Base-by-base conservation (phyloP, 169 alveolate genomes). In the Babesia divergens region DNA sequence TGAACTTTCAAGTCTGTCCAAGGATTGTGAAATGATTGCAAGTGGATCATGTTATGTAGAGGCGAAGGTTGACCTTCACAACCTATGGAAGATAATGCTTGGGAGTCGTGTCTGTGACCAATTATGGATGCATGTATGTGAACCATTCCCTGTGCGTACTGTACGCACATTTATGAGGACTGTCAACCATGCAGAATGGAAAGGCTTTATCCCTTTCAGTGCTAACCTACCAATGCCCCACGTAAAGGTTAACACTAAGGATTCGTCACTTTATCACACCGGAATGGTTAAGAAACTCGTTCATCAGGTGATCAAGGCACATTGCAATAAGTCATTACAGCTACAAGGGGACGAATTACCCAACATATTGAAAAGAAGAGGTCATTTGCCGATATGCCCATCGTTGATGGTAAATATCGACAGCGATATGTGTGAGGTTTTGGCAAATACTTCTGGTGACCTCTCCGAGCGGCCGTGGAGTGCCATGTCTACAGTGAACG, bases 321-420 rank as follows among this genome's bases (percentile, higher is more conserved):
- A 79, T 51, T 58, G 82, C 44, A 44, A 59, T 38, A 68, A 56
- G n/a, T 68, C 69, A 3, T 31, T 65, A 46, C 42, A 79, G 46
- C 40, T 79, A 29, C 87, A 79, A 29, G 87, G 87, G 22, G 87
- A 79, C 26, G 71, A 68, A 37, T 42, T 76, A n/a, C 85, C 85
- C 11, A 40, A 16, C 31, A 43, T 66, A 35, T 9, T 76, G 71
- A 29, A 65, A 65, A 56, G 70, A 29, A 6, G 74, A 14, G 81
- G 85, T 14, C 71, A 70, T 38, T 20, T 64, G 51, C 83, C 87
- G 28, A 26, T 68, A 14, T 59, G 68, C 26, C 87, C 82, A 6
- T 54, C 42, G 28, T 40, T 79, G 8, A 68, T 59, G 47, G 77
- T 79, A n/a, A 68, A 55, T 26, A 44, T 79, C n/a, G 71, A 66